Conservation (phyloP, 2,329 filamentous ascomycete genomes). For the Talaromyces sp. region DNA sequence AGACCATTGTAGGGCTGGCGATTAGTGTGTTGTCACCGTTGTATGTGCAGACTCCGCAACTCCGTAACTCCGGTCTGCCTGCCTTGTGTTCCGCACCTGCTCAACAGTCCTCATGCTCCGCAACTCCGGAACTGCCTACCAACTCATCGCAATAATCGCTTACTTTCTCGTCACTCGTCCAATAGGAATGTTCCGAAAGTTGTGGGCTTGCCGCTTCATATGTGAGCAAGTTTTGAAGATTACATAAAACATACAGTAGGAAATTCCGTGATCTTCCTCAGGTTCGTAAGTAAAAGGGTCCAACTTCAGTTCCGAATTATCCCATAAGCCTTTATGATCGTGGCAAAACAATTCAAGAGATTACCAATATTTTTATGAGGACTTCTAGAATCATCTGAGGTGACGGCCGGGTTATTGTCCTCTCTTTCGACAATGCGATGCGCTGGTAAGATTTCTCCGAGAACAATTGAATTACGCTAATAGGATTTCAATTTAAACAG, state of each 20-base stretch:
- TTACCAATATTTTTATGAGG: not conserved
- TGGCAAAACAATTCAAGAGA: not conserved
- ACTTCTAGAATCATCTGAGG: not conserved
- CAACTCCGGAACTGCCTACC: not conserved
- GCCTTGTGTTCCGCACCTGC: not conserved
- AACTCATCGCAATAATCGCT: not conserved
- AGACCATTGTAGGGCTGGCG: not conserved
- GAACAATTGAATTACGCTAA: not conserved
- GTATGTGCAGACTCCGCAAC: not conserved
- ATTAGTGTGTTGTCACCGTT: not conserved
- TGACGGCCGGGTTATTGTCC: not conserved
- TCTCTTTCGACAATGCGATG: not conserved
- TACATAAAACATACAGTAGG: not conserved
- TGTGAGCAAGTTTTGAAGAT: not conserved
- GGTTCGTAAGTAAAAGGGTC: not conserved
- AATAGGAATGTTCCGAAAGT: not conserved
- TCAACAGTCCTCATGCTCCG: not conserved
- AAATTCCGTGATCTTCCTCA: not conserved
- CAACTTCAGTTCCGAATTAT: not conserved
- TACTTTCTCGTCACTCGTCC: not conserved
- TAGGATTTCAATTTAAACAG: not conserved
- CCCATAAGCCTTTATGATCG: not conserved
- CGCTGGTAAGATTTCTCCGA: not conserved
- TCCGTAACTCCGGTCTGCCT: not conserved
- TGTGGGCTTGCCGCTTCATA: not conserved